Evolutionary conservation across 768 basidiomycete species (phyloP).

Genomic region (Mrakia blollopis): DNA sequence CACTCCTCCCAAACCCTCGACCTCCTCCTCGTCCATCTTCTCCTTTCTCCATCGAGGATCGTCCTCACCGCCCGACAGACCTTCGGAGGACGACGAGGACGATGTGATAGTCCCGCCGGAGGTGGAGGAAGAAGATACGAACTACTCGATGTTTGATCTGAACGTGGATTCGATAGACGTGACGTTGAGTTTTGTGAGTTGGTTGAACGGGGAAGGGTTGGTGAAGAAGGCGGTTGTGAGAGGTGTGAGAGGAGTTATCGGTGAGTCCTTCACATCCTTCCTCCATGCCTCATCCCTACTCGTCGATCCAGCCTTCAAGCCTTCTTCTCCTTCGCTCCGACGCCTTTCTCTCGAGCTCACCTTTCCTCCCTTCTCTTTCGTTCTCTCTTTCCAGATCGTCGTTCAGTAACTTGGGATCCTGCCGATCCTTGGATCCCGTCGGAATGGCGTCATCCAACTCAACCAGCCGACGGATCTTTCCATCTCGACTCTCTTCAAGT

Average conservation of each 20-base stretch:
- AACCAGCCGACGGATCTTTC: slow-evolving; percentile 68
- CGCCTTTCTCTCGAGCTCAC: not conserved
- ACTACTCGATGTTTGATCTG: slow-evolving; percentile 88
- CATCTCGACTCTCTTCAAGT: slow-evolving; percentile 82
- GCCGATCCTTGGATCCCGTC: slow-evolving; percentile 75
- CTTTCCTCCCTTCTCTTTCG: too few species aligned
- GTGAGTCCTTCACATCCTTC: slow-evolving; percentile 49
- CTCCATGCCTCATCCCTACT: not conserved
- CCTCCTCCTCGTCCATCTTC: slow-evolving; percentile 22
- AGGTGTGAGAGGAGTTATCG: slow-evolving; percentile 88
- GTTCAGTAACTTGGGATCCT: slow-evolving; percentile 78
- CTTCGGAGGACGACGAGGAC: slow-evolving; percentile 8
- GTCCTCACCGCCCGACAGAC: slow-evolving; percentile 1
- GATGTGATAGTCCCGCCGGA: not conserved
- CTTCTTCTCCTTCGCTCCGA: not conserved
- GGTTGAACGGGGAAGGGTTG: slow-evolving; percentile 93
- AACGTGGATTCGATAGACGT: slow-evolving; percentile 94
- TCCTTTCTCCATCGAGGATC: slow-evolving; percentile 1
- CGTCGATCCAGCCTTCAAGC: not conserved
- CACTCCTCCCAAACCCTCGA: not conserved
- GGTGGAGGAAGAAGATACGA: slow-evolving; percentile 43
- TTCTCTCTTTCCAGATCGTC: slow-evolving; percentile 60
- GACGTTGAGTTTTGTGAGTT: slow-evolving; percentile 78
- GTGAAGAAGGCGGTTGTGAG: slow-evolving; percentile 85
- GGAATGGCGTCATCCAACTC: slow-evolving; percentile 65